Evolutionary conservation across 2,329 filamentous ascomycete species (phyloP).

Genomic region (Talaromyces sp.): DNA sequence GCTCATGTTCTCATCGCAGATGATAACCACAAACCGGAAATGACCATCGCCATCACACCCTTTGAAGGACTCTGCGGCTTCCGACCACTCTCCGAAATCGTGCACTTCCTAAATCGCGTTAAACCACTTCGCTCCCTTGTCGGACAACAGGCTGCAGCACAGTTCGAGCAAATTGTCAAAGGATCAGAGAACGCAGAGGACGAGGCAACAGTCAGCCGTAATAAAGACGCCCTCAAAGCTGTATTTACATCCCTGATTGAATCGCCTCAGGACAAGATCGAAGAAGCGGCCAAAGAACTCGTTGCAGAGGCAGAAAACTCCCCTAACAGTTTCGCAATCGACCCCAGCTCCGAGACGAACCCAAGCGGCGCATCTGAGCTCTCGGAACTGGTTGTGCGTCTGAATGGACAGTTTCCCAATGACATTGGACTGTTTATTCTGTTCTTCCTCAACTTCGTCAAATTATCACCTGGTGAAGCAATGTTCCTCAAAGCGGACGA

Average conservation of each 20-base stretch:
- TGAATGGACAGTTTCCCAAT: conserved; percentile 78
- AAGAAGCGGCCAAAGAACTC: conserved; percentile 64
- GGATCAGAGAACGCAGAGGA: conserved; percentile 54
- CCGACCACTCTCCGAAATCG: conserved; percentile 79
- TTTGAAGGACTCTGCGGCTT: conserved; percentile 98
- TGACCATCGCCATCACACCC: conserved; percentile 95
- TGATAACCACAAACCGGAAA: conserved; percentile 99
- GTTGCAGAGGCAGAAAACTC: conserved; percentile 67
- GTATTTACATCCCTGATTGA: conserved; percentile 80
- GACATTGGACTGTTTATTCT: conserved; percentile 93
- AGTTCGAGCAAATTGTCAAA: conserved; percentile 56
- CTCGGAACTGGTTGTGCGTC: conserved; percentile 70
- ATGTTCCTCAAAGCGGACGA: conserved; percentile 96
- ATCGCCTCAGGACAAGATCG: conserved; percentile 64
- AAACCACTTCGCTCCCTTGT: conserved; percentile 64
- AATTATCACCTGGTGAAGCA: conserved; percentile 81
- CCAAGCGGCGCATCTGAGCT: conserved; percentile 56
- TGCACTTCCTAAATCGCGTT: conserved; percentile 72
- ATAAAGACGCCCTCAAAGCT: conserved; percentile 74
- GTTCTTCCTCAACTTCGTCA: conserved; percentile 96
- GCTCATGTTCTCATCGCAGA: conserved; percentile 46
- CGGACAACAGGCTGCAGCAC: conserved; percentile 50
- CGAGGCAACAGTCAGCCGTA: conserved; percentile 50
- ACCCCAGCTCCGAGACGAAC: conserved; percentile 33
- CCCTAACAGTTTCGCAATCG: conserved; percentile 68